These are phyloP conservation scores for Fusarium longipes DNA, from an alignment of 2,329 filamentous ascomycete species.

Conservation along the genomic window DNA sequence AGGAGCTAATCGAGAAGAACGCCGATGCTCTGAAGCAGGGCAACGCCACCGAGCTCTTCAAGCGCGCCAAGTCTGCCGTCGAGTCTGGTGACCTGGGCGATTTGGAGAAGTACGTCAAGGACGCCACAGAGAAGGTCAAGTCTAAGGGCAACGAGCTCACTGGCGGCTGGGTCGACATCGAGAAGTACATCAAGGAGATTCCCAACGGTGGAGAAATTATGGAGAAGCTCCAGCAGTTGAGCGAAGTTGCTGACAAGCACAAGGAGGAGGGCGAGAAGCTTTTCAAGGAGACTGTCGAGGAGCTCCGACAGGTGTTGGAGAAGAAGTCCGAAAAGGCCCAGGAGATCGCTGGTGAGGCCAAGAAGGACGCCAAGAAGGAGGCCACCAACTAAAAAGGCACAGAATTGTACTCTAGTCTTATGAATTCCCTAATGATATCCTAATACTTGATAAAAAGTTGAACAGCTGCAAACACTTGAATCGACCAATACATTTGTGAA, in stretches of 20 bases:
- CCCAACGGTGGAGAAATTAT: constrained; percentile 73
- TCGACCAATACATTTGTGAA: background rate
- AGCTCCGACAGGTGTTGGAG: constrained; percentile 72
- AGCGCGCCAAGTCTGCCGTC: constrained; percentile 69
- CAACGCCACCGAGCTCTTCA: constrained; percentile 71
- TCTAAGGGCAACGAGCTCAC: constrained; percentile 55
- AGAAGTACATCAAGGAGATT: constrained; percentile 73
- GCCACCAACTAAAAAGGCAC: constrained; percentile 50
- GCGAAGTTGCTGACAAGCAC: constrained; percentile 74
- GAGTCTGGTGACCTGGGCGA: constrained; percentile 69
- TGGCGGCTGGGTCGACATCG: constrained; percentile 61
- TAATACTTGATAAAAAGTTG: constrained; percentile 29
- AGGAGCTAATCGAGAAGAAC: constrained; percentile 78
- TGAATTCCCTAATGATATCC: constrained; percentile 19
- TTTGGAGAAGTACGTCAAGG: constrained; percentile 51
- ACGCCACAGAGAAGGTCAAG: constrained; percentile 55
- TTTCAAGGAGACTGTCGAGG: constrained; percentile 74
- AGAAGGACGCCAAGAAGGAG: constrained; percentile 62
- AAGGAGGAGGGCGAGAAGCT: constrained; percentile 76
- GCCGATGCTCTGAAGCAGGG: constrained; percentile 74
- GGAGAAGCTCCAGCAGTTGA: constrained; percentile 72
- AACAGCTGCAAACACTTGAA: background rate
- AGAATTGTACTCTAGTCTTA: constrained; percentile 20
- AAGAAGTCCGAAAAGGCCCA: constrained; percentile 67
- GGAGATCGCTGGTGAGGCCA: constrained; percentile 67